phyloP scores from a whole-genome alignment of 2,329 filamentous ascomycete species.

The Nothomitra cinnamomea region DNA sequence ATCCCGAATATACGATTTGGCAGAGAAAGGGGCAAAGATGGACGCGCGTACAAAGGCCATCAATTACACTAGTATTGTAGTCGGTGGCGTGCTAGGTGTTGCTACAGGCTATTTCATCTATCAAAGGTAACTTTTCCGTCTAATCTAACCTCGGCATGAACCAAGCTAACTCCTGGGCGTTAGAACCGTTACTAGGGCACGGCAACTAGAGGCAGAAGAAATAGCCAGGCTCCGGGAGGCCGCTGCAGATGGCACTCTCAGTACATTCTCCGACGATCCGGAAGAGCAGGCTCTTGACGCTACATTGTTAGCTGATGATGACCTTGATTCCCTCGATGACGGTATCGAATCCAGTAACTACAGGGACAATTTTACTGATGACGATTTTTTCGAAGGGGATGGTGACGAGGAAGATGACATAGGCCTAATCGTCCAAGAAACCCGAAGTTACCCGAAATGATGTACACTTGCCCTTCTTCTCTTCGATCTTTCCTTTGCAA shows the following conservation, averaged over 20 bases:
- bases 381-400: conserved; percentile 27
- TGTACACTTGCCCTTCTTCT: background rate
- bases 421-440: background rate
- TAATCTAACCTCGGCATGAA: background rate
- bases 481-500: background rate
- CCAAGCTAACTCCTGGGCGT: background rate
- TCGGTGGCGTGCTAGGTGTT: conserved; percentile 54
- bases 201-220: conserved; percentile 31
- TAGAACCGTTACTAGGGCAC: conserved; percentile 30
- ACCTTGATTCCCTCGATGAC: conserved; percentile 25
- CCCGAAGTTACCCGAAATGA: background rate
- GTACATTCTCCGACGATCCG: conserved; percentile 10
- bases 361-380: conserved; percentile 21
- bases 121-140: conserved; percentile 29
- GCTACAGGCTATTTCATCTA: conserved; percentile 78
- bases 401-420: conserved; percentile 19
- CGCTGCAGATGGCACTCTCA: conserved; percentile 1
- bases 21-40: conserved; percentile 75
- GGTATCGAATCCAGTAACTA: background rate
- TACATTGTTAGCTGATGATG: conserved; percentile 25
- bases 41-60: conserved; percentile 57
- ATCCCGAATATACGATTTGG: conserved; percentile 61
- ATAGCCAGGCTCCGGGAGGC: conserved; percentile 6
- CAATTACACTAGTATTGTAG: conserved; percentile 65
- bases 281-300: conserved; percentile 19